Evolutionary conservation across 73 alveolate genomes (phyloP).

Genomic region (Uronychia binucleata): DNA sequence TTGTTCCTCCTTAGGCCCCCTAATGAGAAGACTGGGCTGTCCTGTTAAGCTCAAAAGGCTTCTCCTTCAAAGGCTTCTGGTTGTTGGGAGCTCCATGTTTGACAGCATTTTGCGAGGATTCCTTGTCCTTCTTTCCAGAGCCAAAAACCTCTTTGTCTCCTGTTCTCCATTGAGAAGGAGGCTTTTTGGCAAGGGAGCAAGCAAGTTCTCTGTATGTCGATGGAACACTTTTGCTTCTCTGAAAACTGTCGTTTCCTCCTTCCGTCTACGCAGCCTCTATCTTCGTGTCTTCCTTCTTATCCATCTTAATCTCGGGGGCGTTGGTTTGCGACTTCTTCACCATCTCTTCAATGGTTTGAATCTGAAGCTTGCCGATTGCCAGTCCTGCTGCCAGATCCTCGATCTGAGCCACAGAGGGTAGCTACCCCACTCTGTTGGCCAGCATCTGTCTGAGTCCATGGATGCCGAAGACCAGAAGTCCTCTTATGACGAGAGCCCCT

Average conservation of each 20-base stretch:
- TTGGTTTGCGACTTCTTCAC: background rate
- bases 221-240: background rate
- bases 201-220: background rate
- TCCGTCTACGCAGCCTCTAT: too few species aligned
- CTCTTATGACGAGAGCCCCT: background rate
- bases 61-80: background rate
- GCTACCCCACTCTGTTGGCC: background rate
- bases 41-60: background rate
- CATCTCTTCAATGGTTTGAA: background rate
- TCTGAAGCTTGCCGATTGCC: background rate
- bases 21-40: background rate
- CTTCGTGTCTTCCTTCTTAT: too few species aligned
- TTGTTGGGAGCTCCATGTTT: background rate
- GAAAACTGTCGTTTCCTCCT: background rate
- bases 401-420: background rate
- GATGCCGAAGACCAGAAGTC: background rate
- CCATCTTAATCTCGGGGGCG: background rate
- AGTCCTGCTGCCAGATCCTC: background rate
- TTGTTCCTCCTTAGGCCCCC: background rate
- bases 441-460: background rate
- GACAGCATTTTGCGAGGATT: background rate
- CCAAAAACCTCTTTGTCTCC: background rate
- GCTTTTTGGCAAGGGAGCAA: background rate
- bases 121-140: background rate
- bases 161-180: background rate